phyloP scores from a whole-genome alignment of 2,329 filamentous ascomycete genomes.

The Periglandula ipomoeae region DNA sequence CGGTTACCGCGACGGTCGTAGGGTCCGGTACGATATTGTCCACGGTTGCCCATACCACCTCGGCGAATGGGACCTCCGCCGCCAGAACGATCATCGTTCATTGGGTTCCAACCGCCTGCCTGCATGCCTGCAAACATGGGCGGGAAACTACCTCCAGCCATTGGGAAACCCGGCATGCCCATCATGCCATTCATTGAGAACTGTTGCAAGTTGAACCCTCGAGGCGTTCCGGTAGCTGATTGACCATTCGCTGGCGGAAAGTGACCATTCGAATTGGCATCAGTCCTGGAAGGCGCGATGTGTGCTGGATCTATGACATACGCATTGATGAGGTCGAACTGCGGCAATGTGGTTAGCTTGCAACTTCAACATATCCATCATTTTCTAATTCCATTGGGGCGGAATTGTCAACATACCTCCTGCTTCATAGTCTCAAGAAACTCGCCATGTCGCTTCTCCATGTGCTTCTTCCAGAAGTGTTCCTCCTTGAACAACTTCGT shows the following conservation, averaged over 20 bases:
- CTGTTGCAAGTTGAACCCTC: slow-evolving; percentile 80
- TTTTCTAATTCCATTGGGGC: too few species aligned
- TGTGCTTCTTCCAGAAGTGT: slow-evolving; percentile 95
- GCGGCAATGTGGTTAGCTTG: slow-evolving; percentile 9
- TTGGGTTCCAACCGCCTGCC: slow-evolving; percentile 40
- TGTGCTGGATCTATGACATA: slow-evolving; percentile 93
- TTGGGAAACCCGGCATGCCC: slow-evolving; percentile 50
- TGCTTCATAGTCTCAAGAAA: slow-evolving; percentile 74
- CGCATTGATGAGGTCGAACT: slow-evolving; percentile 85
- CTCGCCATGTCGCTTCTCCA: slow-evolving; percentile 89
- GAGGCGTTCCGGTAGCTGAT: slow-evolving; percentile 71
- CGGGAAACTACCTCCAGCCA: slow-evolving; percentile 36
- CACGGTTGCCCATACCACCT: slow-evolving; percentile 44
- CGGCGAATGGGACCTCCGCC: slow-evolving; percentile 57
- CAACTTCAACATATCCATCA: background rate
- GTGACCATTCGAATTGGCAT: slow-evolving; percentile 92
- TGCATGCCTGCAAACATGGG: slow-evolving; percentile 46
- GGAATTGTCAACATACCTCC: slow-evolving; percentile 59
- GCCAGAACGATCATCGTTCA: slow-evolving; percentile 48
- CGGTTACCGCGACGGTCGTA: slow-evolving; percentile 60
- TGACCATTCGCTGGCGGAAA: slow-evolving; percentile 77
- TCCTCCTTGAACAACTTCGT: slow-evolving; percentile 96
- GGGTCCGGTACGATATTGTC: slow-evolving; percentile 57
- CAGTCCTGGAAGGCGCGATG: slow-evolving; percentile 85
- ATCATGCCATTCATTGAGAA: slow-evolving; percentile 53